phyloP scores from a whole-genome alignment of 306 rosid species.

The Fragaria nilgerrensis region DNA sequence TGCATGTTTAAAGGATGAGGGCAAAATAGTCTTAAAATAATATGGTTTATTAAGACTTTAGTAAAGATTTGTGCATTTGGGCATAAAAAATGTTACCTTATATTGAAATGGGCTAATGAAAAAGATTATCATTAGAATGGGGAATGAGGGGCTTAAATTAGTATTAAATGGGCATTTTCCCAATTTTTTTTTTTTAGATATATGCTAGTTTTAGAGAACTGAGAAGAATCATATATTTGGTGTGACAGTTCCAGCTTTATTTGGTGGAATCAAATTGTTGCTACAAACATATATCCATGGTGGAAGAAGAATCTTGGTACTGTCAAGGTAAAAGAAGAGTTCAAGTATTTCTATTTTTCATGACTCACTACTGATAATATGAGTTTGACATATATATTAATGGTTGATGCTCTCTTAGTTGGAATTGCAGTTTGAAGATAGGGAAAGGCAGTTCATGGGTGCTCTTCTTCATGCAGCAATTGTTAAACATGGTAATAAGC shows the following conservation, averaged over 20 bases:
- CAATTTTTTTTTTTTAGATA: too few relatives aligned
- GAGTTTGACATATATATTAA: not conserved
- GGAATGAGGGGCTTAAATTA: too few relatives aligned
- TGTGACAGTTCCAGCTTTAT: not conserved
- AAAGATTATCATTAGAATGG: too few relatives aligned
- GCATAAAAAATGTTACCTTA: too few relatives aligned
- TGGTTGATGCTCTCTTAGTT: slow-evolving; percentile 41
- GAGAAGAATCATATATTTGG: too few relatives aligned
- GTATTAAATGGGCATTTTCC: too few relatives aligned
- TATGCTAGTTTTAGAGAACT: not conserved
- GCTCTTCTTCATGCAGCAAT: slow-evolving; percentile 84
- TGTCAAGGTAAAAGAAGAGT: slow-evolving; percentile 66
- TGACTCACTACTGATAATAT: not conserved
- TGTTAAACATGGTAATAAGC: slow-evolving; percentile 11
- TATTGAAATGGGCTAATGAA: too few relatives aligned
- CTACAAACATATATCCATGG: slow-evolving; percentile 33
- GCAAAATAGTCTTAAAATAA: too few relatives aligned
- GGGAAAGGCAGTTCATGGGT: slow-evolving; percentile 70
- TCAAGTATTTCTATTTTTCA: not conserved
- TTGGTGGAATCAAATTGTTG: not conserved
- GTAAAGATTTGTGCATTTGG: too few relatives aligned
- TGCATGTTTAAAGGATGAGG: too few relatives aligned
- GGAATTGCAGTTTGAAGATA: slow-evolving; percentile 90
- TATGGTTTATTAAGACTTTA: too few relatives aligned
- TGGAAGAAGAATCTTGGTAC: slow-evolving; percentile 94